These are phyloP conservation scores for Nakaseomyces glabratus DNA, from an alignment of 1,139 yeast genomes.

Conservation along the genomic window DNA sequence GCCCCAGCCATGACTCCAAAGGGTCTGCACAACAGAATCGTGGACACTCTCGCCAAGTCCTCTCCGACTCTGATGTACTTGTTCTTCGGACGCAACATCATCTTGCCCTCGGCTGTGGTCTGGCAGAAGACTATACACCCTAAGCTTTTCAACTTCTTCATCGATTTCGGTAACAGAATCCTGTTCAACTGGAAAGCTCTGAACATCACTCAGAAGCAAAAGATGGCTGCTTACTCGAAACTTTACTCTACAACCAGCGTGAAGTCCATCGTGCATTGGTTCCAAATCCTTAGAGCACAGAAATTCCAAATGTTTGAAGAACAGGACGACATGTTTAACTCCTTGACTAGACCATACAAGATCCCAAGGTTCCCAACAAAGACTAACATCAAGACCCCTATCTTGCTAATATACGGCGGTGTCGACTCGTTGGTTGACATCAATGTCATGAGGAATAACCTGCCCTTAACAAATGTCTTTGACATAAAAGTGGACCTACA, in stretches of 20 bases:
- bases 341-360: conserved; percentile 39
- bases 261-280: conserved; percentile 92
- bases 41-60: conserved; percentile 68
- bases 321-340: conserved; percentile 31
- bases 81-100: conserved; percentile 63
- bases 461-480: conserved; percentile 30
- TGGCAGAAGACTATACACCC: conserved; percentile 84
- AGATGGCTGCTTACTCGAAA: conserved; percentile 70
- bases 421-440: conserved; percentile 80
- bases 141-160: conserved; percentile 62
- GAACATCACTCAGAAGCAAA: conserved; percentile 66
- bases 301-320: conserved; percentile 88
- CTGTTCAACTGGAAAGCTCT: conserved; percentile 71
- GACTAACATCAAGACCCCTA: conserved; percentile 58
- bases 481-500: conserved; percentile 34
- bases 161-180: conserved; percentile 57
- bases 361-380: conserved; percentile 43
- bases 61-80: conserved; percentile 68
- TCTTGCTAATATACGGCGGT: conserved; percentile 71
- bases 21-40: conserved; percentile 65
- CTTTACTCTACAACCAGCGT: conserved; percentile 86
- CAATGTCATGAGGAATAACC: conserved; percentile 46
- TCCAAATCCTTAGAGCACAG: conserved; percentile 75
- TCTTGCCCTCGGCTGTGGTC: conserved; percentile 67
- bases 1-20: conserved; percentile 95